A percentile compares a stretch with the other conserved stretches of the same genome.
Evolutionary conservation across 2,329 filamentous ascomycete genomes (phyloP).

Genomic region (Ascosphaera pollenicola): DNA sequence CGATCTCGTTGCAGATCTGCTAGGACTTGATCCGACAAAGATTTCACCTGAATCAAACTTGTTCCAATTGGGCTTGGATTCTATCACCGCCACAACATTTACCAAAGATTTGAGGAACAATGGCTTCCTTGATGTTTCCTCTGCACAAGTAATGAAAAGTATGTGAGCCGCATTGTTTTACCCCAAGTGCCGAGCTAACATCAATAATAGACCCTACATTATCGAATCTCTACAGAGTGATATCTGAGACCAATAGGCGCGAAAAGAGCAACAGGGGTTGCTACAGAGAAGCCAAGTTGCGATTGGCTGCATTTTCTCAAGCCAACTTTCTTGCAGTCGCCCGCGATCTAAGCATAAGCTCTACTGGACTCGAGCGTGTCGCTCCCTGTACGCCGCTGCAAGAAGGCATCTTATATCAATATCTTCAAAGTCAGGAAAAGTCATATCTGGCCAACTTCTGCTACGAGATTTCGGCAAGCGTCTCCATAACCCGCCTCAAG

Average conservation of each 20-base stretch:
- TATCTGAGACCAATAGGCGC: conserved; percentile 4
- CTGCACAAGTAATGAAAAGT: conserved; percentile 46
- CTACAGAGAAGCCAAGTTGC: conserved; percentile 32
- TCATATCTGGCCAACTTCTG: conserved; percentile 55
- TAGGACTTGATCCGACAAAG: conserved; percentile 20
- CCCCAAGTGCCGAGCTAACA: conserved; percentile 23
- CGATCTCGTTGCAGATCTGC: conserved; percentile 30
- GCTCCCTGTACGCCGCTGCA: conserved; percentile 66
- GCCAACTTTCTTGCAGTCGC: conserved; percentile 33
- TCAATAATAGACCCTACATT: conserved; percentile 14
- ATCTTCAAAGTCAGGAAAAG: conserved; percentile 14
- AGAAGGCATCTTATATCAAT: conserved; percentile 59
- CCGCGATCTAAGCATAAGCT: not conserved
- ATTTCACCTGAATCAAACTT: conserved; percentile 41
- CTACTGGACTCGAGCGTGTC: not conserved
- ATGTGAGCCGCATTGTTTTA: conserved; percentile 14
- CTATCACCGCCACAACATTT: conserved; percentile 58
- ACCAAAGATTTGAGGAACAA: conserved; percentile 38
- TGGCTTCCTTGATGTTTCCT: conserved; percentile 38
- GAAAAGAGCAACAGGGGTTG: conserved; percentile 5
- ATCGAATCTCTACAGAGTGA: conserved; percentile 15
- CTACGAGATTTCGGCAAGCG: conserved; percentile 33
- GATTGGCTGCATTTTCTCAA: conserved; percentile 41
- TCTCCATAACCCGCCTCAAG: conserved; percentile 25
- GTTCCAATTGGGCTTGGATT: conserved; percentile 74